Percentiles rank a stretch among this genome's conserved stretches.
phyloP scores from a whole-genome alignment of 306 rosid species.

The Fagus crenata region DNA sequence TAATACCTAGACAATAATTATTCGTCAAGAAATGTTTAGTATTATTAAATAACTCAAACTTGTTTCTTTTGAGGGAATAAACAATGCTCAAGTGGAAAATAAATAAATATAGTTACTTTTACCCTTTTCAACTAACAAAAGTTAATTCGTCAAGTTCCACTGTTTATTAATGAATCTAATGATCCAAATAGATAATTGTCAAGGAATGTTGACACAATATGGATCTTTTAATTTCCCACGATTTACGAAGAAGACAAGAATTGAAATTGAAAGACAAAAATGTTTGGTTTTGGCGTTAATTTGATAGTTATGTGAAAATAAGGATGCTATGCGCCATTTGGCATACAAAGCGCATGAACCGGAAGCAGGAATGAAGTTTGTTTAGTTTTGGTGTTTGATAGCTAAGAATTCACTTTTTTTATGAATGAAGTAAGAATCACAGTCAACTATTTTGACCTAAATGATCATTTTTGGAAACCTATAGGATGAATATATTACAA shows the following conservation, averaged over 20 bases:
- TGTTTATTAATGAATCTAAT: too few species aligned
- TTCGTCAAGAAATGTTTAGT: not conserved
- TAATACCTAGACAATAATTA: not conserved
- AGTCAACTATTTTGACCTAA: not conserved
- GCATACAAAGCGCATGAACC: slow-evolving; percentile 1
- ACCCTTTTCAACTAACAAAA: not conserved
- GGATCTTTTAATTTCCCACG: too few species aligned
- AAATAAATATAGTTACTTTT: not conserved
- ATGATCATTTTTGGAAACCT: too few species aligned
- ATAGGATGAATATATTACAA: too few species aligned
- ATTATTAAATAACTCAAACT: not conserved
- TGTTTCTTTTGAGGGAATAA: not conserved
- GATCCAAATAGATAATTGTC: too few species aligned
- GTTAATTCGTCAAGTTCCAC: too few species aligned
- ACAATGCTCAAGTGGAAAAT: not conserved
- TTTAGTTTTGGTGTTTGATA: not conserved
- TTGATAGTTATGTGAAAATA: not conserved
- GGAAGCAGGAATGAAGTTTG: not conserved
- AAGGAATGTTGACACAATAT: too few species aligned
- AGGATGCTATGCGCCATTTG: not conserved
- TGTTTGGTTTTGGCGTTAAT: too few species aligned
- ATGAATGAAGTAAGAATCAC: too few species aligned
- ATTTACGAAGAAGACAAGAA: too few species aligned
- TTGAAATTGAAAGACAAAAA: too few species aligned
- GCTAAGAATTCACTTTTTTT: not conserved